Base-by-base conservation (phyloP, 306 rosid species). In the Gillenia trifoliata region DNA sequence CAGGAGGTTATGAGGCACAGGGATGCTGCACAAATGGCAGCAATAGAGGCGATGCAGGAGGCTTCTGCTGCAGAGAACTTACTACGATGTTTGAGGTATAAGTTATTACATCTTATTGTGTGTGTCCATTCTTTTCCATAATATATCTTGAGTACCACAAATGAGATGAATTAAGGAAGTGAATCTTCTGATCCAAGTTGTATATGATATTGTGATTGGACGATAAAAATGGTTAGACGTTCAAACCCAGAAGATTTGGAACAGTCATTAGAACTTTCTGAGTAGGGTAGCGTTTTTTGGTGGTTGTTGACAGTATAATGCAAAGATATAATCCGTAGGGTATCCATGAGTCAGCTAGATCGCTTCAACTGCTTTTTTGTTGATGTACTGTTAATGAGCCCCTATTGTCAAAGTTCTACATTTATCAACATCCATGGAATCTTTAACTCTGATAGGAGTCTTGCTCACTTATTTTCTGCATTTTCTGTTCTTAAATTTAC, bases 1-100 rank as follows among this genome's bases (percentile, higher is more conserved):
- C 83, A 95, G 99, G 96, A 92, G 84, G 93, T 95, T 64, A 81
- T 90, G 91, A 90, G 82, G 86, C 90, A 88, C 72, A 95, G 99
- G 78, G 98, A 95, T 85, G 89, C 96, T 52, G 98, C 99, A 61
- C 99, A 87, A 76, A 65, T 88, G 50, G 98, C 98, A 75, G 98
- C 98, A 77, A 80, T 73, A 50, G 99, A 92, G 80, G 99, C 99
- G 30, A 81, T 95, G 61, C 97, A 95, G 80, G 99, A 95, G 84
- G 99, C 98, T 75, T 90, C 99, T 6, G 87, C 89, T 60, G 92
- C 98, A 52, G 99, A 95, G 80, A 90, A 86, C 83, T 77, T 92
- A 81, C 87, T 95, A 77, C 93, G 81, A 67, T 92, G 98, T 82
- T 91, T 92, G 73, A 92, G 99, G 99, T 95, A 86, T 30, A 31